Evolutionary conservation across 31 red algal species (phyloP).

Genomic region (Porphyra umbilicalis): DNA sequence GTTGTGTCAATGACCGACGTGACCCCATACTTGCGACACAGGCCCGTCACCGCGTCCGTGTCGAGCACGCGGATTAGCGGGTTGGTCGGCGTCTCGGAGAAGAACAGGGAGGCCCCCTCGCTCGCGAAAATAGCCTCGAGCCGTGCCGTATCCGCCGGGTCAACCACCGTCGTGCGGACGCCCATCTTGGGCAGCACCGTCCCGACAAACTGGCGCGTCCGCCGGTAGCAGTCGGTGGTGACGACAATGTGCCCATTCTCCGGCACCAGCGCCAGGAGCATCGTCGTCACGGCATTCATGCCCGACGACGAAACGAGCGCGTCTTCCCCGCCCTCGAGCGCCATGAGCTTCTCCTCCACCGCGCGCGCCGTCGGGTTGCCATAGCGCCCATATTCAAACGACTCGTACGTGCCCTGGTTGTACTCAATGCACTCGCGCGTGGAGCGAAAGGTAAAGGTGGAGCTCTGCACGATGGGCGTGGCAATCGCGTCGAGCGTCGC

Average conservation of each 20-base stretch:
- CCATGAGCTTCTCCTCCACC: constrained; percentile 91
- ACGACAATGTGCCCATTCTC: constrained; percentile 71
- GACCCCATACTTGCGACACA: constrained; percentile 42
- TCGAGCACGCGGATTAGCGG: constrained; percentile 90
- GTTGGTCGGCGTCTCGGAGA: constrained; percentile 88
- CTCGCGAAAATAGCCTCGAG: constrained; percentile 34
- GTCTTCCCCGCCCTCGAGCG: constrained; percentile 79
- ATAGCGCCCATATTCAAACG: constrained; percentile 93
- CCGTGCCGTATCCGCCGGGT: constrained; percentile 57
- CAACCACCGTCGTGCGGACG: constrained; percentile 66
- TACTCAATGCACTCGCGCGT: constrained; percentile 89
- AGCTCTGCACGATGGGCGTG: constrained; percentile 82
- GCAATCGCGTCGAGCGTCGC: constrained; percentile 82
- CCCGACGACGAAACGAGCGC: constrained; percentile 76
- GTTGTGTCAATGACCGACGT: constrained; percentile 84
- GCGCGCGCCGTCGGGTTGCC: constrained; percentile 92
- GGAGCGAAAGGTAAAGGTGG: constrained; percentile 91
- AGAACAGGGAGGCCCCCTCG: constrained; percentile 47
- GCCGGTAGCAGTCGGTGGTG: constrained; percentile 94
- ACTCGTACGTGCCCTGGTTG: constrained; percentile 81
- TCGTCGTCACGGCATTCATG: constrained; percentile 93
- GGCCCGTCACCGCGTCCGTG: constrained; percentile 27
- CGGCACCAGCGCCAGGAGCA: constrained; percentile 83
- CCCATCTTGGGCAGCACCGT: constrained; percentile 84
- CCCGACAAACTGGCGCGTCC: constrained; percentile 91